A percentile compares a stretch with the other conserved stretches of the same genome.
phyloP scores from a whole-genome alignment of 2,329 filamentous ascomycete genomes.

The Emergomyces pasteurianus region DNA sequence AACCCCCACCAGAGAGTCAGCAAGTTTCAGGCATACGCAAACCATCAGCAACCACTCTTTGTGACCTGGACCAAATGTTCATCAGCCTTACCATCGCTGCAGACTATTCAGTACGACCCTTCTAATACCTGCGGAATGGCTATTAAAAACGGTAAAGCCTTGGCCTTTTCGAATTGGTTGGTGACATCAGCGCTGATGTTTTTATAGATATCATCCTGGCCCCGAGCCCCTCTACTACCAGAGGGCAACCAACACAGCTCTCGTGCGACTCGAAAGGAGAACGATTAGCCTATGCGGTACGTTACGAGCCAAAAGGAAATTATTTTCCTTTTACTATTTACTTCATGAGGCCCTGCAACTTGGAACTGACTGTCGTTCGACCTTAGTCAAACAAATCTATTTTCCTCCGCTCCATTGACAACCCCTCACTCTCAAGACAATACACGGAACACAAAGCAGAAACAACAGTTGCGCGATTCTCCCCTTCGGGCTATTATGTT shows the following conservation, averaged over 20 bases:
- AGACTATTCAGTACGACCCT: background rate
- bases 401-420: slow-evolving; percentile 88
- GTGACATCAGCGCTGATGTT: slow-evolving; percentile 10
- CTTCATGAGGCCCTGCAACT: background rate
- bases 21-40: background rate
- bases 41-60: background rate
- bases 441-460: slow-evolving; percentile 83
- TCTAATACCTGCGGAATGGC: slow-evolving; percentile 25
- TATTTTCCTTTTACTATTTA: background rate
- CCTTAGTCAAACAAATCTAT: slow-evolving; percentile 84
- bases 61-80: background rate
- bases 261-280: slow-evolving; percentile 82
- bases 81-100: background rate
- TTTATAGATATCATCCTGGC: slow-evolving; percentile 63
- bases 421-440: slow-evolving; percentile 72
- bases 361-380: background rate
- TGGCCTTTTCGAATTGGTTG: background rate
- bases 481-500: slow-evolving; percentile 88
- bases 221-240: slow-evolving; percentile 67
- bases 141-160: slow-evolving; percentile 31
- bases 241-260: slow-evolving; percentile 80
- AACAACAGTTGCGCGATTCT: slow-evolving; percentile 87
- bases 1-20: background rate
- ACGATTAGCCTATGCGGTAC: slow-evolving; percentile 80
- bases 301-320: background rate